These are phyloP conservation scores for Suillus cothurnatus DNA, from an alignment of 768 basidiomycete genomes.

Conservation along the genomic window DNA sequence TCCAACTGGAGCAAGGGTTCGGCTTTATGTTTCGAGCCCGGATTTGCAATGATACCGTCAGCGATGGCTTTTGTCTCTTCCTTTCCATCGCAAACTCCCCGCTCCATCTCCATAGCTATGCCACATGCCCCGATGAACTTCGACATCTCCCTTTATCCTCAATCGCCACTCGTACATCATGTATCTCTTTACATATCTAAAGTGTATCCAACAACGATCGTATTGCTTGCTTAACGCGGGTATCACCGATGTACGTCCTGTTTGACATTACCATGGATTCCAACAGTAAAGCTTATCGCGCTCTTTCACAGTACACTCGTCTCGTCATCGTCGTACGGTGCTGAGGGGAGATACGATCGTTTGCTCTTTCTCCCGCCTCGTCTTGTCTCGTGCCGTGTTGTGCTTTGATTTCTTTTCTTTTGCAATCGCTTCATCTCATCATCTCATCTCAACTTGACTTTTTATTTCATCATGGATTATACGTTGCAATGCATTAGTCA, in stretches of 20 bases:
- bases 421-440: not conserved
- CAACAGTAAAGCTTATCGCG: not conserved
- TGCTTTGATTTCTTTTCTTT: not conserved
- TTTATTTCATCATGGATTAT: constrained; percentile 2
- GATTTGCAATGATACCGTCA: not conserved
- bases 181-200: not conserved
- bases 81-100: not conserved
- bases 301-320: not conserved
- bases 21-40: not conserved
- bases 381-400: not conserved
- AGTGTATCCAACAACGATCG: not conserved
- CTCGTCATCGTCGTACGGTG: not conserved
- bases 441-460: not conserved
- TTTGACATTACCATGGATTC: too few species aligned
- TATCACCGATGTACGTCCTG: not conserved
- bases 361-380: not conserved
- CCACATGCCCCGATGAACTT: not conserved
- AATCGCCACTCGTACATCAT: not conserved
- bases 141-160: not conserved
- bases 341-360: not conserved
- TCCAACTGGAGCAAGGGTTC: not conserved
- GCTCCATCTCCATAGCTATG: not conserved
- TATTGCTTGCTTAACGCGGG: not conserved
- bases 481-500: not conserved
- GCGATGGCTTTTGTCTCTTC: not conserved